Evolutionary conservation across 2,329 filamentous ascomycete genomes (phyloP), one percentile per base, ranked within the genome.

Genomic region (Cladophialophora yegresii): DNA sequence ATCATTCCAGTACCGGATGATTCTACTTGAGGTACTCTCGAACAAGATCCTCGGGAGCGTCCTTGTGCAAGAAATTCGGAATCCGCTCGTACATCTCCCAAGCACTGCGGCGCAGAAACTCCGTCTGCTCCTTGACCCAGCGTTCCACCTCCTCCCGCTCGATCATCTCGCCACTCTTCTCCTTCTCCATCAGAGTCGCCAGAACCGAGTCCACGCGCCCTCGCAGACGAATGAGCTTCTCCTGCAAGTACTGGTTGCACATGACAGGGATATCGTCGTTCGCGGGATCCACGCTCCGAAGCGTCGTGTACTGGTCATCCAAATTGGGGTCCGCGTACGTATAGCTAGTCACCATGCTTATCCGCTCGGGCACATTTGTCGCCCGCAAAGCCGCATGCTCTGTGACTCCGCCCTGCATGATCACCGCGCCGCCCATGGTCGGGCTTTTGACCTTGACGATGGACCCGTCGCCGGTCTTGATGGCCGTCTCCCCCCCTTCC

Each of bases 351-450:
- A 89, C 85, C 76, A 87, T 86, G 54, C 80, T 85, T 73, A 89
- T 87, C 26, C 87, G 82, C 73, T 89, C 87, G 6, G 57, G 45
- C 2, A 79, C 79, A n/a, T 85, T 84, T 1, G 85, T 75, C 10
- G 86, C 83, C 12, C 81, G 82, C 13, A 88, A 80, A 1, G 87
- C 87, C 60, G 84, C 81, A 72, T 89, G 87, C 66, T 85, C 82
- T 64, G 89, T 86, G 75, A 88, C 87, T 23, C 86, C 80, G n/a
- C 87, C 87, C 73, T 89, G 87, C 50, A 89, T 77, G 22, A 89
- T 79, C 1, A 88, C 84, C 1, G 84, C 85, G 53, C 71, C 67
- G 71, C 78, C 77, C 72, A 78, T 79, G n/a, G 69, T 63, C 63
- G 78, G 77, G n/a, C 78, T 77, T 6, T 77, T 73, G 51, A 78